Conservation (phyloP, 225 moss, liverwort and hornwort genomes). For the Sphagnum tenellum region DNA sequence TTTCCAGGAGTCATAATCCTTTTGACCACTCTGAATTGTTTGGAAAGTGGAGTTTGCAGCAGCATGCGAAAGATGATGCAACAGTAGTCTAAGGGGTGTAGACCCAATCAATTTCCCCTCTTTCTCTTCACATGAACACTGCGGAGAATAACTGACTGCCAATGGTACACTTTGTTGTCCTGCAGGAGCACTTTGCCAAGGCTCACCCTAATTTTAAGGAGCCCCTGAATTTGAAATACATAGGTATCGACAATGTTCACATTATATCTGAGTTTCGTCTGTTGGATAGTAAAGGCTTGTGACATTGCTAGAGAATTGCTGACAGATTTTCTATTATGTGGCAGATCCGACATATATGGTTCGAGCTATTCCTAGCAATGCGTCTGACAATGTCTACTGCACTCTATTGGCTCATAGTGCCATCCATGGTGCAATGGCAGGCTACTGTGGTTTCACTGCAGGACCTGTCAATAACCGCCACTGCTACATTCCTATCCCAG, state of each 20-base stretch:
- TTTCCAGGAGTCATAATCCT: too few species aligned
- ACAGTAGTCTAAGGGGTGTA: too few species aligned
- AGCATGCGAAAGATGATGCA: too few species aligned
- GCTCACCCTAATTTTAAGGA: slow-evolving; percentile 12
- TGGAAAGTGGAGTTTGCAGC: too few species aligned
- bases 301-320: too few species aligned
- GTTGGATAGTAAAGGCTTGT: too few species aligned
- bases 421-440: slow-evolving; percentile 59
- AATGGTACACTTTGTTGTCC: not conserved
- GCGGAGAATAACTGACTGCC: not conserved
- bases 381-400: slow-evolving; percentile 47
- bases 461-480: slow-evolving; percentile 65
- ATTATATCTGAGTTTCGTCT: too few species aligned
- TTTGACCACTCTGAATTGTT: too few species aligned
- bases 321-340: not conserved
- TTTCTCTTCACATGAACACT: too few species aligned
- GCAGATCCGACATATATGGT: slow-evolving; percentile 47
- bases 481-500: slow-evolving; percentile 48
- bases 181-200: slow-evolving; percentile 25
- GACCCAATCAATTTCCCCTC: too few species aligned
- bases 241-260: slow-evolving; percentile 16
- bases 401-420: slow-evolving; percentile 62
- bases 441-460: slow-evolving; percentile 45
- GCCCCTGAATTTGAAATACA: slow-evolving; percentile 40
- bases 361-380: slow-evolving; percentile 53